phyloP scores from a whole-genome alignment of 345 rosid genomes.

The Eucalyptus globulus region DNA sequence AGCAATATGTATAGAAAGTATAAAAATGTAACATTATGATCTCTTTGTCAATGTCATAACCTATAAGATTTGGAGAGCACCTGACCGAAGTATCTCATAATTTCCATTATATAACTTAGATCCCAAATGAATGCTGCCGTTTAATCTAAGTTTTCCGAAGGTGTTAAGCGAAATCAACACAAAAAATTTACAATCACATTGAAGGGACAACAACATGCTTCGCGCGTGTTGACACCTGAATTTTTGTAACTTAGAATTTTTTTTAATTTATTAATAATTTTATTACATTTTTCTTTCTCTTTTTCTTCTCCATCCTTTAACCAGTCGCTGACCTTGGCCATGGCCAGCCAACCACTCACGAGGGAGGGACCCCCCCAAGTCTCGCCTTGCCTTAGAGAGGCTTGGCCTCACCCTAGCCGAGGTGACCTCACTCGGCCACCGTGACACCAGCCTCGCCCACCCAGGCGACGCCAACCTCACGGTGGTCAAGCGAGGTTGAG shows the following conservation, averaged over 20 bases:
- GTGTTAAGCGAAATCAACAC: neutral
- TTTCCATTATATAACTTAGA: neutral
- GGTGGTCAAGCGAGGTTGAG: fast-evolving
- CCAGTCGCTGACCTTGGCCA: fast-evolving
- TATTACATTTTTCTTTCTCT: too few species aligned
- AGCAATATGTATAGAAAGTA: neutral
- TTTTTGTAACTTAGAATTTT: too few species aligned
- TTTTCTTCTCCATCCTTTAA: too few species aligned
- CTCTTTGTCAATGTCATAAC: neutral
- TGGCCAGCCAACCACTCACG: fast-evolving
- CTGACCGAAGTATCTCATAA: neutral
- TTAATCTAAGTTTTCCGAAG: neutral
- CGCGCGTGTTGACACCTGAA: fast-evolving
- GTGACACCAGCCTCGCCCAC: too few species aligned
- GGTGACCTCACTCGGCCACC: too few species aligned
- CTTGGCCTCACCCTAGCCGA: too few species aligned
- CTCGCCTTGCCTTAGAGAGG: too few species aligned
- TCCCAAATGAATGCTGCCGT: neutral
- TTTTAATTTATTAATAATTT: too few species aligned
- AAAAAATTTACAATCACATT: neutral
- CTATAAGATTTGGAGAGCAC: neutral
- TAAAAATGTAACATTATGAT: neutral
- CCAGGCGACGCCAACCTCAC: too few species aligned
- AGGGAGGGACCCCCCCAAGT: too few species aligned
- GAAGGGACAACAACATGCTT: neutral